A percentile compares a stretch with the other conserved stretches of the same genome.
These are phyloP conservation scores for Meyerozyma sp. DNA, from an alignment of 1,139 yeast genomes.

Conservation along the genomic window DNA sequence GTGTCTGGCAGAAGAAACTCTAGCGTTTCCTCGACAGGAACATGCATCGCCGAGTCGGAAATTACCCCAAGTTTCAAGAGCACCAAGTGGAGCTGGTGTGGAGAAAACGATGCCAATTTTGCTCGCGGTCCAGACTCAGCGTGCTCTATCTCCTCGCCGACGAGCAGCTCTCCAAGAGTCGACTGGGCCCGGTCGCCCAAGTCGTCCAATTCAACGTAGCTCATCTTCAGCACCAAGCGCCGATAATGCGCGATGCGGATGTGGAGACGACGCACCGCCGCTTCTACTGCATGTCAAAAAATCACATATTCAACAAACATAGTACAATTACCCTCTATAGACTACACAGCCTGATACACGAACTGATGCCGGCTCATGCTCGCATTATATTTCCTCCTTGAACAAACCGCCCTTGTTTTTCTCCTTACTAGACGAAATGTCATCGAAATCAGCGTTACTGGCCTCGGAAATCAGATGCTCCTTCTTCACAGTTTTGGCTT, in stretches of 20 bases:
- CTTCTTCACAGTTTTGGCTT: constrained; percentile 5
- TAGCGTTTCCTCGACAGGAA: constrained; percentile 7
- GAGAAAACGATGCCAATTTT: constrained; percentile 9
- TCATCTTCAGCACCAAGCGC: background rate
- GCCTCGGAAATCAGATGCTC: constrained; percentile 12
- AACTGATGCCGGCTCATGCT: constrained; percentile 1
- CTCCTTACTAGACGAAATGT: constrained; percentile 22
- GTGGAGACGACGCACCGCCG: background rate
- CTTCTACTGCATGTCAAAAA: background rate
- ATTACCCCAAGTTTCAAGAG: constrained; percentile 27
- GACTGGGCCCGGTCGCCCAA: background rate
- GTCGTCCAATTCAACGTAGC: background rate
- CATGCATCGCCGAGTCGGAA: constrained; percentile 20
- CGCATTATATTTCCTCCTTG: constrained; percentile 36
- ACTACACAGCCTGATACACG: constrained; percentile 1
- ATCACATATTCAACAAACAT: background rate
- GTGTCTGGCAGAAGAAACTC: constrained; percentile 16
- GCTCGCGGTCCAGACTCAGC: too few relatives aligned
- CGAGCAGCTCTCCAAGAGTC: too few relatives aligned
- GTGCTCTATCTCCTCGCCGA: too few relatives aligned
- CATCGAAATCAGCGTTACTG: constrained; percentile 17
- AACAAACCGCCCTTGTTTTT: constrained; percentile 32
- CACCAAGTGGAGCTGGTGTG: constrained; percentile 21
- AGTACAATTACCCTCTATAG: background rate
- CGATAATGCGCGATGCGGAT: background rate